Evolutionary conservation across 176 grass and related monocot species (phyloP).

Genomic region (Thalia dealbata): DNA sequence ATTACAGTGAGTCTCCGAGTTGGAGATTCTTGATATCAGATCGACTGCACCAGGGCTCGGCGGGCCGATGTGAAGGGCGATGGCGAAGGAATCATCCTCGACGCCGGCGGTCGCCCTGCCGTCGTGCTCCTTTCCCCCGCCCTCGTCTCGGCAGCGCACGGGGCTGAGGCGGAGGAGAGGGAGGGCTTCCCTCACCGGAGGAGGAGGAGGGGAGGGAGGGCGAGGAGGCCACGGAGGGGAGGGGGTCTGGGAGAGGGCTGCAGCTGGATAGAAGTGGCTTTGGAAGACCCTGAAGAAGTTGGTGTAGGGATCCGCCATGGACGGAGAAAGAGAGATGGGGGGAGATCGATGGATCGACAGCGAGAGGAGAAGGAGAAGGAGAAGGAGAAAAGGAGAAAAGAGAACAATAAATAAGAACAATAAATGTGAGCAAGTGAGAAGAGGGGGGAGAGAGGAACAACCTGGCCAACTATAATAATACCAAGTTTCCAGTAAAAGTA

Average conservation of each 20-base stretch:
- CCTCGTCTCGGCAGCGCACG: slow-evolving; percentile 6
- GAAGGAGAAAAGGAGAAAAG: neutral
- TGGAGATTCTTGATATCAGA: slow-evolving; percentile 49
- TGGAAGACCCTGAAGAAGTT: slow-evolving; percentile 61
- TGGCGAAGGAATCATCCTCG: slow-evolving; percentile 42
- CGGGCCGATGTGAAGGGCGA: slow-evolving; percentile 71
- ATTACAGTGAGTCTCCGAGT: neutral
- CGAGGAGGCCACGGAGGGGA: slow-evolving; percentile 67
- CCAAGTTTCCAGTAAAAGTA: neutral
- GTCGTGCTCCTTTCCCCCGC: slow-evolving; percentile 9
- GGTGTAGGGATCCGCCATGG: slow-evolving; percentile 85
- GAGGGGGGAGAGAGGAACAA: neutral
- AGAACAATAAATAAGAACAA: slow-evolving; percentile 1
- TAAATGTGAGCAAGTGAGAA: neutral
- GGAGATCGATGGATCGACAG: neutral
- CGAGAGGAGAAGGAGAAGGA: neutral
- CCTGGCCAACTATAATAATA: neutral
- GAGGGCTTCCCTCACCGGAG: slow-evolving; percentile 70
- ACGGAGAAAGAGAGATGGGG: neutral
- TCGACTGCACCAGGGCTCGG: slow-evolving; percentile 40
- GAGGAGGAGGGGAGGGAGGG: slow-evolving; percentile 64
- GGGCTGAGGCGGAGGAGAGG: slow-evolving; percentile 75
- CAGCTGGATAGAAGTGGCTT: slow-evolving; percentile 43
- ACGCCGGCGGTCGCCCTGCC: slow-evolving; percentile 40
- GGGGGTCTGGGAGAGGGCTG: slow-evolving; percentile 42